A percentile compares a stretch with the other conserved stretches of the same genome.
Conservation (phyloP, 169 alveolate species). For the Cryptosporidium ryanae region DNA sequence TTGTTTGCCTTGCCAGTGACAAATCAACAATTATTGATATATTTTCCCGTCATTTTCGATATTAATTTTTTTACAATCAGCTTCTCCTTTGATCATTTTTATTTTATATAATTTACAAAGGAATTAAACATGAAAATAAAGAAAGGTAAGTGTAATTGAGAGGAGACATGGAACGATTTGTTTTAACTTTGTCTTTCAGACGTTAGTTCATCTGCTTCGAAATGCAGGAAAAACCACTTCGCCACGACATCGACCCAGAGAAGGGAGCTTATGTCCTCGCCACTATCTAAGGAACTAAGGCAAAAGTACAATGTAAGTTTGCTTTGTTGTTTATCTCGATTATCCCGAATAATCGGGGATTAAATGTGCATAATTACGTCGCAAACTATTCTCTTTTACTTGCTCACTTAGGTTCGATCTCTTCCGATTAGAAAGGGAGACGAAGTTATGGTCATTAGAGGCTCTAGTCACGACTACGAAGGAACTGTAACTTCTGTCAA, state of each 20-base stretch:
- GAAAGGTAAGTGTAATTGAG: slow-evolving; percentile 40
- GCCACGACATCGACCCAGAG: slow-evolving; percentile 97
- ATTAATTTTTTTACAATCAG: neutral
- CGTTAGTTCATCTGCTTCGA: slow-evolving; percentile 91
- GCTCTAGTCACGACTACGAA: slow-evolving; percentile 95
- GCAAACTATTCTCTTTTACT: slow-evolving; percentile 4
- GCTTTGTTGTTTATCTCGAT: too few species aligned
- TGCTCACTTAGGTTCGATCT: slow-evolving; percentile 86
- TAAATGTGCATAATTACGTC: neutral
- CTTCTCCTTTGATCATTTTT: neutral
- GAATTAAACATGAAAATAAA: slow-evolving; percentile 61
- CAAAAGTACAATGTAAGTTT: slow-evolving; percentile 93
- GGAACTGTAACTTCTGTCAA: slow-evolving; percentile 97
- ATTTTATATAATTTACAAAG: neutral
- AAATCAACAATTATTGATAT: too few species aligned
- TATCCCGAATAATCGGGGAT: too few species aligned
- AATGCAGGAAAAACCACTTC: slow-evolving; percentile 97
- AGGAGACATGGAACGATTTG: neutral
- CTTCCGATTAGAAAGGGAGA: slow-evolving; percentile 98
- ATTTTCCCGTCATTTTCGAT: neutral
- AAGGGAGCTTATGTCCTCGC: slow-evolving; percentile 97
- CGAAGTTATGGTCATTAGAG: slow-evolving; percentile 97
- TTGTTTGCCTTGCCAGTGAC: too few species aligned
- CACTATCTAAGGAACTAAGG: slow-evolving; percentile 95
- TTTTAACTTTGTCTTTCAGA: slow-evolving; percentile 54